Percentiles rank a stretch among this genome's conserved stretches.
phyloP scores from a whole-genome alignment of 2,329 filamentous ascomycete genomes.

The Clonostachys chloroleuca region DNA sequence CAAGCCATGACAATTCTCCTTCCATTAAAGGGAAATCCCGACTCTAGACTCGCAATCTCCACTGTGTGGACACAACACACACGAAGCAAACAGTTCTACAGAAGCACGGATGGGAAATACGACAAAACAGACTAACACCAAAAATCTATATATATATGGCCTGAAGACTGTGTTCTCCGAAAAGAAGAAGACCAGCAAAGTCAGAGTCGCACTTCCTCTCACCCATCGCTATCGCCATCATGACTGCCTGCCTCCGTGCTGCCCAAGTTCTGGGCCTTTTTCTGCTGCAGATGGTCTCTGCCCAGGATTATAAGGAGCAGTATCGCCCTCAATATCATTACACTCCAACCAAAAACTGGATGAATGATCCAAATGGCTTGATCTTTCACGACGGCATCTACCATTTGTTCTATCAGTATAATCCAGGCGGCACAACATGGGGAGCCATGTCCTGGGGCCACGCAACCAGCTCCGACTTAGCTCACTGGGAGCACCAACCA shows the following conservation, averaged over 20 bases:
- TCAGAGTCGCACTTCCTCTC: not conserved
- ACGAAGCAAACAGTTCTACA: no score
- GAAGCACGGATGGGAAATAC: no score
- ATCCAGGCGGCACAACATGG: conserved; percentile 1
- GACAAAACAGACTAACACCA: no score
- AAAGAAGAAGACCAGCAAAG: not conserved
- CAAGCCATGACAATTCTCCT: no score
- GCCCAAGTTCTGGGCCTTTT: not conserved
- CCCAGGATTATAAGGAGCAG: conserved; percentile 3
- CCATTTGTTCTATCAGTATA: conserved; percentile 4
- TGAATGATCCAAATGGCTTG: conserved; percentile 5
- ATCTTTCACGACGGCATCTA: conserved; percentile 2
- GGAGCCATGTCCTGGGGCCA: conserved; percentile 4
- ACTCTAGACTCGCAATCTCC: no score
- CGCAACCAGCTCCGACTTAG: conserved; percentile 1
- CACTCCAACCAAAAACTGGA: conserved; percentile 1
- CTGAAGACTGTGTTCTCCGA: no score
- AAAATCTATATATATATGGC: no score
- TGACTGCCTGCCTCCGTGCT: not conserved
- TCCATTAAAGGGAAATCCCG: no score
- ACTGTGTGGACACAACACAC: no score
- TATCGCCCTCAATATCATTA: conserved; percentile 4
- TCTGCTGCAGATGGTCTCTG: not conserved
- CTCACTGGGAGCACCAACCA: conserved; percentile 2
- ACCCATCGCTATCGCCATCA: not conserved